These are phyloP conservation scores for Podaxis mareebaensis DNA, from an alignment of 768 basidiomycete species.

Conservation along the genomic window DNA sequence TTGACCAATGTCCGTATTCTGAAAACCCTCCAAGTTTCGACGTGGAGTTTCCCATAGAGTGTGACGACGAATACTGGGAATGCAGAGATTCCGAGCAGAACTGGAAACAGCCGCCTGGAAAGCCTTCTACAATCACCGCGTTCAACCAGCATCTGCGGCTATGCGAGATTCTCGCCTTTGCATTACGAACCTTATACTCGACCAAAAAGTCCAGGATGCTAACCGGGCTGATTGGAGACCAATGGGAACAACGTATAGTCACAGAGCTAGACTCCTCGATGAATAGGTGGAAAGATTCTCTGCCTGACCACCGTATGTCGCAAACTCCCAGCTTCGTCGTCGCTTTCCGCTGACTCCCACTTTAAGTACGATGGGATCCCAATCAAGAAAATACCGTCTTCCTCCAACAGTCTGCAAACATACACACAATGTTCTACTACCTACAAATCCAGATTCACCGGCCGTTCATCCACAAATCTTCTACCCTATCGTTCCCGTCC, in stretches of 20 bases:
- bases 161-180: slow-evolving; percentile 61
- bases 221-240: slow-evolving; percentile 45
- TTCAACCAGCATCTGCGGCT: slow-evolving; percentile 59
- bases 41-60: slow-evolving; percentile 63
- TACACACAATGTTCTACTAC: slow-evolving; percentile 47
- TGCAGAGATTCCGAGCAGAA: slow-evolving; percentile 43
- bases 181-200: slow-evolving; percentile 57
- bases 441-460: slow-evolving; percentile 69
- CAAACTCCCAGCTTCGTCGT: background rate
- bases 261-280: slow-evolving; percentile 64
- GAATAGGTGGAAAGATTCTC: slow-evolving; percentile 58
- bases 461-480: slow-evolving; percentile 57
- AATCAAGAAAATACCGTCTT: slow-evolving; percentile 30
- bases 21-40: slow-evolving; percentile 48
- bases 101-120: slow-evolving; percentile 64
- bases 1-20: background rate
- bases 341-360: slow-evolving; percentile 1
- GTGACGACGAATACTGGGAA: slow-evolving; percentile 50
- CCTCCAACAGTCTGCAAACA: slow-evolving; percentile 53
- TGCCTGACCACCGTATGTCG: slow-evolving; percentile 56
- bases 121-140: slow-evolving; percentile 52
- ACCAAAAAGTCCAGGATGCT: slow-evolving; percentile 42
- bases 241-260: slow-evolving; percentile 58
- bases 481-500: slow-evolving; percentile 49
- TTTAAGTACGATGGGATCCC: slow-evolving; percentile 41